phyloP scores from a whole-genome alignment of 768 basidiomycete species.

The Mycena leptocephala region DNA sequence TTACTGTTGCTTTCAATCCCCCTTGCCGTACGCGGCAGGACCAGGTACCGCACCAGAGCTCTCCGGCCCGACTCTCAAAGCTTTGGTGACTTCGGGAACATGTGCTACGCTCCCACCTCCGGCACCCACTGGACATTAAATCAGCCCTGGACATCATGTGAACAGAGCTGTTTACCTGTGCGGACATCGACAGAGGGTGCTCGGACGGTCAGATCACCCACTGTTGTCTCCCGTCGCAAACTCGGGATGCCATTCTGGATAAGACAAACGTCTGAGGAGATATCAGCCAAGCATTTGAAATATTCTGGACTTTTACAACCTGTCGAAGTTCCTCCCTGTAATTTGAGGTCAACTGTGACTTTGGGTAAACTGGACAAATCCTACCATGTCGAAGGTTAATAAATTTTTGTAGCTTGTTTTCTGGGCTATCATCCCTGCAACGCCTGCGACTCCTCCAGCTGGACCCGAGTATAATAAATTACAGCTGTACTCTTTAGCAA shows the following conservation, averaged over 20 bases:
- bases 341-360: background rate
- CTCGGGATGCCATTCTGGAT: slow-evolving; percentile 47
- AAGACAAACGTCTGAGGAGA: slow-evolving; percentile 42
- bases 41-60: slow-evolving; percentile 49
- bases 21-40: slow-evolving; percentile 50
- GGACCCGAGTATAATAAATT: slow-evolving; percentile 47
- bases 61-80: slow-evolving; percentile 48
- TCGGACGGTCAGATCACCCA: slow-evolving; percentile 46
- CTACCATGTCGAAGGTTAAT: slow-evolving; percentile 47
- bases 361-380: background rate
- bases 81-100: slow-evolving; percentile 42
- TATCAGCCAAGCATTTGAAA: background rate
- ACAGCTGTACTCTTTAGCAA: slow-evolving; percentile 46
- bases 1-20: slow-evolving; percentile 47
- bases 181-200: slow-evolving; percentile 47
- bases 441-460: slow-evolving; percentile 47
- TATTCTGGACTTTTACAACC: slow-evolving; percentile 1
- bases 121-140: slow-evolving; percentile 22
- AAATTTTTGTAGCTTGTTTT: slow-evolving; percentile 42
- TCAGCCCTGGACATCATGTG: background rate
- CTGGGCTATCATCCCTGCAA: slow-evolving; percentile 34
- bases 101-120: slow-evolving; percentile 34
- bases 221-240: slow-evolving; percentile 45
- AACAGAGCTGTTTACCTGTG: slow-evolving; percentile 4
- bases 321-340: slow-evolving; percentile 43